Evolutionary conservation across 768 basidiomycete genomes (phyloP), one percentile per base, ranked within the genome.

Genomic region (Xerocomellus dryophilus): DNA sequence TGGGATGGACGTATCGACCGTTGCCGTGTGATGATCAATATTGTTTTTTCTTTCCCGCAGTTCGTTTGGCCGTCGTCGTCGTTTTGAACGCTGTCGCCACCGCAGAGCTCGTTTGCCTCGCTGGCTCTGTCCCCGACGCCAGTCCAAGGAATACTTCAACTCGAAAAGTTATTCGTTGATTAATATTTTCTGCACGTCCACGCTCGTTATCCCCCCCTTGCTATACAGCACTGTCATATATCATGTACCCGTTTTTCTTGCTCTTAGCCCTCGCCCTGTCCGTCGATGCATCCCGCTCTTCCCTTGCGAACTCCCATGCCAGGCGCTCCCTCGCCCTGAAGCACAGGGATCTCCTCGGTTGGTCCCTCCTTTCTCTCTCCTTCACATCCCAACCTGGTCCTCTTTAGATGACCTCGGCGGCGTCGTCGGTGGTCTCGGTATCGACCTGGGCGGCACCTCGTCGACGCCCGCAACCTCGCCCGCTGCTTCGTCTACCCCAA

Each of bases 161-260:
- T 25, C 7, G 25, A 25, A 23, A 51, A 18, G 23, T n/a, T 61
- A 52, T 35, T 43, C 4, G 21, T 48, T 43, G 41, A 14, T 40
- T 32, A 35, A 47, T 51, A n/a, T 44, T 27, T 43, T 10, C 47
- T 23, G 29, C 27, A 47, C 43, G 38, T 8, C 32, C 58, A 46
- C 77, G 67, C 72, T 78, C 78, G 46, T 79, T 80, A 15, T 59
- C 50, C 50, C 50, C 14, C 66, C 67, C 66, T 56, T 56, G 68
- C 73, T 65, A 54, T 58, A 52, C 66, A 64, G 60, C 64, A 64
- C 56, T 52, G 50, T 64, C 73, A 70, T 71, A 69, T 55, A 58
- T 61, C 51, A 58, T 74, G 61, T 60, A 64, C 51, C 56, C 47
- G 0, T 52, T 68, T 51, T 57, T 75, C 34, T 47, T 69, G 18